phyloP scores from a whole-genome alignment of 2,329 filamentous ascomycete genomes.

The Curvularia verruculosa region DNA sequence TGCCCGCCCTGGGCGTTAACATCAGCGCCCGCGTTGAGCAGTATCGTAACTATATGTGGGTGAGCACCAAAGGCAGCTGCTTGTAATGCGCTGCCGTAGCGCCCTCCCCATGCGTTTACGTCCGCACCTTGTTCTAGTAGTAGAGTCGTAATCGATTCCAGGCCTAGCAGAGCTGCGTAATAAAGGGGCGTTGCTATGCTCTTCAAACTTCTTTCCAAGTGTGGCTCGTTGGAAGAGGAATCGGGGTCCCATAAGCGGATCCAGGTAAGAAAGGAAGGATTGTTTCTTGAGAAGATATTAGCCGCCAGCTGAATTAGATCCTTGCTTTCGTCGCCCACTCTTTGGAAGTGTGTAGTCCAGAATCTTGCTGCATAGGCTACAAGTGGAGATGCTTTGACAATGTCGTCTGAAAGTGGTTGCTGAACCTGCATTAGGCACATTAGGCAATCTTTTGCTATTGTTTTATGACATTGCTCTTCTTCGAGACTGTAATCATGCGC shows the following conservation, averaged over 20 bases:
- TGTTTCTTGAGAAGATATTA: conserved; percentile 18
- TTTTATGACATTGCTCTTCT: conserved; percentile 23
- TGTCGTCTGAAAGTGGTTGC: conserved; percentile 1
- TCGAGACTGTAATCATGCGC: conserved; percentile 30
- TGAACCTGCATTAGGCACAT: conserved; percentile 35
- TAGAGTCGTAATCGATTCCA: conserved; percentile 19
- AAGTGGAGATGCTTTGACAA: conserved; percentile 15
- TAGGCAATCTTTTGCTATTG: conserved; percentile 30
- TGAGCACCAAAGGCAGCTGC: background rate
- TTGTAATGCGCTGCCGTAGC: conserved; percentile 23
- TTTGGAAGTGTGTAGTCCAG: conserved; percentile 34
- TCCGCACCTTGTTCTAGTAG: conserved; percentile 19
- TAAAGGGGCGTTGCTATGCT: conserved; percentile 27
- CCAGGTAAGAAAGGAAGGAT: conserved; percentile 27
- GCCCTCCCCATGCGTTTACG: conserved; percentile 20
- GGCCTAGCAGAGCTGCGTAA: conserved; percentile 24
- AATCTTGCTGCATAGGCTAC: conserved; percentile 37
- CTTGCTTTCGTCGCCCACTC: conserved; percentile 16
- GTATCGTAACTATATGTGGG: background rate
- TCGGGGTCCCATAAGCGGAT: conserved; percentile 29
- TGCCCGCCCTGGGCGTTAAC: conserved; percentile 22
- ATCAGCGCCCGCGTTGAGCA: conserved; percentile 9
- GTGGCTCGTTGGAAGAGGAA: background rate
- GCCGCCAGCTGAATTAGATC: conserved; percentile 14
- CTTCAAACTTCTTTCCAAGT: conserved; percentile 12